Base-by-base conservation (phyloP, 345 rosid species). In the Moringa oleifera region DNA sequence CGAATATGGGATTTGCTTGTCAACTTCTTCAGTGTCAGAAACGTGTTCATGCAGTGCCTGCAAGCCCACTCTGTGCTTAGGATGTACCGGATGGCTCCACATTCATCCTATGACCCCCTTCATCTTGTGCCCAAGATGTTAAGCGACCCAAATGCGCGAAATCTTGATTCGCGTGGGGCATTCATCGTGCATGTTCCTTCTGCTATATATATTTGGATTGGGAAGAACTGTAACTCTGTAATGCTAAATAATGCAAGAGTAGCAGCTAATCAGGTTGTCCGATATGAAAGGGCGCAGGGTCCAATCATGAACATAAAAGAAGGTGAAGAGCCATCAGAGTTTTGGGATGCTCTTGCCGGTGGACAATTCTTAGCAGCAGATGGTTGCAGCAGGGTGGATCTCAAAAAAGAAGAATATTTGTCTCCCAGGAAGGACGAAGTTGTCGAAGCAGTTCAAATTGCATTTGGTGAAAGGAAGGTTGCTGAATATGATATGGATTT, bases 21-120 rank as follows among this genome's bases (percentile, higher is more conserved):
- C 89, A 86, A 67, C 92, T 86, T 70, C 64, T 86, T 67, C 89
- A 67, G 85, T 82, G 89, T 77, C 92, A 86, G 79, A 83, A 86
- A 75, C 69, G 92, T 59, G 92, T 81, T 5, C 88, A 86, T 61
- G 85, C 86, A 7, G 78, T 77, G 54, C 88, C 85, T 57, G 82
- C 92, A 36, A 81, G 82, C 71, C 83, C 83, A 0, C 66, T 80
- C 84, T 17, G 66, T 80, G 65, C 82, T 83, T 51, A 74, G 92
- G 75, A 64, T 86, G 73, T 86, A 80, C 61, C 66, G 87, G 51
- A 76, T 86, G 83, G 92, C 92, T 31, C 92, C 92, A 22, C 92
- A 86, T 71, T 86, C 92, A 0, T 73, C 92, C 1, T 86, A 86
- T 53, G 92, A 80, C 71, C 80, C 92, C 65, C 85, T 86, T 23